A percentile compares a stretch with the other conserved stretches of the same genome.
Evolutionary conservation across 257 asterid species (phyloP).

Genomic region (Solanum chaucha): DNA sequence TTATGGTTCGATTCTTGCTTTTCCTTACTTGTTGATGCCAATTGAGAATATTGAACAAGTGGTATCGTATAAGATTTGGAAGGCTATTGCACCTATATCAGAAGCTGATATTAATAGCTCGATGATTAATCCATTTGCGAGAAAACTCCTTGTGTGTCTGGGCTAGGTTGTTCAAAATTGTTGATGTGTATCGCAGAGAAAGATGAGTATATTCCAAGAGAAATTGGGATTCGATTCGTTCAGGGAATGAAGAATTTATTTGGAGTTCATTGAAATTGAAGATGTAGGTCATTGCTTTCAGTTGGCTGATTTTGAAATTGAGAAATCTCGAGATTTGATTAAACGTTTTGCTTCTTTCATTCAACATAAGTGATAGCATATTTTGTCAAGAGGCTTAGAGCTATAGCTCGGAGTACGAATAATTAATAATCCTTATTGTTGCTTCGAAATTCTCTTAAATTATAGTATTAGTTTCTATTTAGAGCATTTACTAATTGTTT

Average conservation of each 20-base stretch:
- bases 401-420: neutral
- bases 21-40: conserved; percentile 26
- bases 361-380: neutral
- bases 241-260: conserved; percentile 22
- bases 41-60: conserved; percentile 13
- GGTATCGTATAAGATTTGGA: conserved; percentile 5
- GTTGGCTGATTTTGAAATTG: neutral
- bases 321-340: conserved; percentile 27
- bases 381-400: neutral
- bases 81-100: conserved; percentile 11
- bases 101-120: conserved; percentile 14
- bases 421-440: neutral
- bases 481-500: neutral
- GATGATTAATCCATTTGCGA: conserved; percentile 20
- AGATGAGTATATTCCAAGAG: conserved; percentile 6
- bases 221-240: conserved; percentile 9
- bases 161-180: conserved; percentile 21
- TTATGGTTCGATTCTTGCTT: conserved; percentile 15
- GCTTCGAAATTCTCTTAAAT: neutral
- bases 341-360: conserved; percentile 26
- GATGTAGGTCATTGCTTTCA: conserved; percentile 21
- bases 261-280: conserved; percentile 36
- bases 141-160: conserved; percentile 5
- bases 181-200: conserved; percentile 26
- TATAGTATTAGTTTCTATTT: neutral